Evolutionary conservation across 441 rosid species (phyloP).

Genomic region (Populus hybrid): DNA sequence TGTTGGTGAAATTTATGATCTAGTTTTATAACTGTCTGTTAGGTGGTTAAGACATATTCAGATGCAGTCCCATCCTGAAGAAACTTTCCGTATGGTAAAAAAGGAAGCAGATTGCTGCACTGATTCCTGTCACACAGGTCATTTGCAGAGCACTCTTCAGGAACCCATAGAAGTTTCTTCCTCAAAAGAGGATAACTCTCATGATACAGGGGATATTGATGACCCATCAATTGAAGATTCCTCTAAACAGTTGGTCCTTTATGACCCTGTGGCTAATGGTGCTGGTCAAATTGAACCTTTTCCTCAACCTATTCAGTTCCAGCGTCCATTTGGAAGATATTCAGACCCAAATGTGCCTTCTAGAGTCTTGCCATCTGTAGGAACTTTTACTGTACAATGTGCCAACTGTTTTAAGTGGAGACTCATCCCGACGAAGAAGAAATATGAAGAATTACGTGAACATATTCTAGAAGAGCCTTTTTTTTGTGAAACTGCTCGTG

Average conservation of each 20-base stretch:
- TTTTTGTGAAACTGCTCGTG: constrained; percentile 57
- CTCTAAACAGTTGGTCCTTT: constrained; percentile 63
- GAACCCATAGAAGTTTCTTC: constrained; percentile 31
- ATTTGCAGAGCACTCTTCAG: constrained; percentile 21
- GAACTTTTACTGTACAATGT: constrained; percentile 91
- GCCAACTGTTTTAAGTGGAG: constrained; percentile 91
- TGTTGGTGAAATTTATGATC: background rate
- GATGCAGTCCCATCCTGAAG: constrained; percentile 41
- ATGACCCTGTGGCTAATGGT: constrained; percentile 45
- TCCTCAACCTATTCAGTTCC: constrained; percentile 31
- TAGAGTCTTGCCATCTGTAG: constrained; percentile 60
- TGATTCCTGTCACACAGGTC: constrained; percentile 26
- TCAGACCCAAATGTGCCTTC: constrained; percentile 27
- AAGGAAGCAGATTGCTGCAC: constrained; percentile 30
- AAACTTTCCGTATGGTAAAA: constrained; percentile 30
- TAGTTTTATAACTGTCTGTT: background rate
- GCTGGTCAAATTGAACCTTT: constrained; percentile 27
- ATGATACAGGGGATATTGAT: constrained; percentile 25
- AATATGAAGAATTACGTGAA: constrained; percentile 92
- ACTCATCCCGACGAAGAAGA: constrained; percentile 75
- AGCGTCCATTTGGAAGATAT: constrained; percentile 24
- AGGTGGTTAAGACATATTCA: constrained; percentile 19
- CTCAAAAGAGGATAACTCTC: constrained; percentile 27
- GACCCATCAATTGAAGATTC: constrained; percentile 29
- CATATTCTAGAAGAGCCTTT: constrained; percentile 69